phyloP scores from a whole-genome alignment of 176 grass and related monocot species.

The Oryza rufipogon region DNA sequence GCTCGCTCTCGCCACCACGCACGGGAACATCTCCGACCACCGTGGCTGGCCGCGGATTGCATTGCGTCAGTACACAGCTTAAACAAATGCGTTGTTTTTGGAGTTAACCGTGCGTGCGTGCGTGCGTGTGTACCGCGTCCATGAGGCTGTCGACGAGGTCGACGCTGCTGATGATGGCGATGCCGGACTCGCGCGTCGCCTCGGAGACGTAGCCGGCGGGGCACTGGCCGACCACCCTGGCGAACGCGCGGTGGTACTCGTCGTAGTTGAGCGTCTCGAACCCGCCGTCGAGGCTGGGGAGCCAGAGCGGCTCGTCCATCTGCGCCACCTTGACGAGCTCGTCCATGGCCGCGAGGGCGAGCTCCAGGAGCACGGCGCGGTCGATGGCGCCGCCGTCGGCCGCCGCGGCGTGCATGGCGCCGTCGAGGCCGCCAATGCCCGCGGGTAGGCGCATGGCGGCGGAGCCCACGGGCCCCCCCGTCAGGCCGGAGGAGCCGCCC shows the following conservation, averaged over 20 bases:
- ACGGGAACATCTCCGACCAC: conserved; percentile 97
- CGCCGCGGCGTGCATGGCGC: conserved; percentile 8
- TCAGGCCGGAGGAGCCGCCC: conserved; percentile 10
- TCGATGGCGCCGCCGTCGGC: conserved; percentile 39
- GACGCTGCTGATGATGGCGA: conserved; percentile 71
- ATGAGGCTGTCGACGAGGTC: conserved; percentile 89
- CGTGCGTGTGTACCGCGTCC: conserved; percentile 60
- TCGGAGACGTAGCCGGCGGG: conserved; percentile 66
- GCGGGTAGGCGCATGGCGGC: conserved; percentile 43
- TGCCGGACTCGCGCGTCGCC: conserved; percentile 69
- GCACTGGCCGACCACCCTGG: conserved; percentile 50
- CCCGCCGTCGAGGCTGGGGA: conserved; percentile 39
- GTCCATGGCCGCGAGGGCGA: conserved; percentile 88
- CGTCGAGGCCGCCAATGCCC: conserved; percentile 41
- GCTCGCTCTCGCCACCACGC: conserved; percentile 69
- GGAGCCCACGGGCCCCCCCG: conserved; percentile 16
- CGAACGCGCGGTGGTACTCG: conserved; percentile 67
- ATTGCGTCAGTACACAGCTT: neutral
- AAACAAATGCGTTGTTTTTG: neutral
- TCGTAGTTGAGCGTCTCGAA: conserved; percentile 69
- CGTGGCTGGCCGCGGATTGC: conserved; percentile 46
- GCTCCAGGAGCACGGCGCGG: conserved; percentile 65
- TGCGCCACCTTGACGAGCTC: conserved; percentile 87
- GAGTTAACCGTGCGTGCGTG: too few species aligned
- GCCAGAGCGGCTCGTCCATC: conserved; percentile 82